Conservation (phyloP, 2,329 filamentous ascomycete genomes). For the Aspergillaceae sp. region DNA sequence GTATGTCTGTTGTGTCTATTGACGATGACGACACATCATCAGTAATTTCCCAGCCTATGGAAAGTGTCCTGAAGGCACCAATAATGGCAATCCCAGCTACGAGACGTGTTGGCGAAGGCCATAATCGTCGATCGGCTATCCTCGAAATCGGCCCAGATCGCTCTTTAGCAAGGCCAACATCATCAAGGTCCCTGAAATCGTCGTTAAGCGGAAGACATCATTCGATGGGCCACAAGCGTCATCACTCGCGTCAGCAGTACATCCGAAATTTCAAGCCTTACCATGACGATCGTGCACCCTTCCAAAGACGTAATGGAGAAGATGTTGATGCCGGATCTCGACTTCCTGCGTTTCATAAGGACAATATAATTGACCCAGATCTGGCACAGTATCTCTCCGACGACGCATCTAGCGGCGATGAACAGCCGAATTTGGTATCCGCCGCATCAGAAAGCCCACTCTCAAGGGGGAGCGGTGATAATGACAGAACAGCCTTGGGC, state of each 20-base stretch:
- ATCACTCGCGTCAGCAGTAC: constrained; percentile 80
- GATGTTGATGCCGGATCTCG: constrained; percentile 57
- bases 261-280: constrained; percentile 64
- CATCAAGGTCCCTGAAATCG: constrained; percentile 79
- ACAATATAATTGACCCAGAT: constrained; percentile 97
- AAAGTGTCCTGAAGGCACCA: constrained; percentile 43
- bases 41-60: constrained; percentile 38
- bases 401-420: constrained; percentile 82
- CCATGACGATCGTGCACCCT: constrained; percentile 76
- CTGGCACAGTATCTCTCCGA: constrained; percentile 93
- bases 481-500: constrained; percentile 64
- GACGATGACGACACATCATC: constrained; percentile 42
- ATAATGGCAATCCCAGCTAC: constrained; percentile 60
- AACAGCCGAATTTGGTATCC: constrained; percentile 76
- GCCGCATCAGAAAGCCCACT: constrained; percentile 60
- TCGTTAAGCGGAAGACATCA: constrained; percentile 60
- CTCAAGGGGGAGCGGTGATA: constrained; percentile 57
- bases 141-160: constrained; percentile 82
- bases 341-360: constrained; percentile 89
- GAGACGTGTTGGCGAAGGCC: constrained; percentile 60
- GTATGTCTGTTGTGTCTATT: constrained; percentile 32
- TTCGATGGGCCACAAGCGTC: constrained; percentile 72
- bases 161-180: constrained; percentile 75
- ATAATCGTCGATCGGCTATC: constrained; percentile 76
- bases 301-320: constrained; percentile 65